Conservation (phyloP, 345 rosid species). For the Acer yangbiense region DNA sequence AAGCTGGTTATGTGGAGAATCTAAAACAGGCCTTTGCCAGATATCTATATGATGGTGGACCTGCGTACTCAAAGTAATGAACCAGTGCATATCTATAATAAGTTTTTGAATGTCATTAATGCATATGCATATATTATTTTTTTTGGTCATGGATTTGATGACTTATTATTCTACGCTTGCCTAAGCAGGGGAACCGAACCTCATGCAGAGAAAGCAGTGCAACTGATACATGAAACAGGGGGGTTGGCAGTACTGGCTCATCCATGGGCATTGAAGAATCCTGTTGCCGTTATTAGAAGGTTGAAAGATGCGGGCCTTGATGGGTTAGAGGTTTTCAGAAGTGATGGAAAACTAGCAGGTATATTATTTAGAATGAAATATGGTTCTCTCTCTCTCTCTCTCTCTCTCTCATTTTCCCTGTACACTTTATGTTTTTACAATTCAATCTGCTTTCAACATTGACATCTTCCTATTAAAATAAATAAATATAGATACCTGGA, state of each 20-base stretch:
- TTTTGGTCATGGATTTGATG: neutral
- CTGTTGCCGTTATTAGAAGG: constrained; percentile 55
- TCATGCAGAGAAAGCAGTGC: constrained; percentile 72
- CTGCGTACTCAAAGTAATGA: constrained; percentile 81
- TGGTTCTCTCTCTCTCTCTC: neutral
- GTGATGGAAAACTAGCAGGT: constrained; percentile 84
- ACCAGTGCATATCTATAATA: constrained; percentile 6
- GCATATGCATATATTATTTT: neutral
- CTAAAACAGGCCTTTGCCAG: constrained; percentile 82
- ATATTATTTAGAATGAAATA: constrained; percentile 16
- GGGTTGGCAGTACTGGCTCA: constrained; percentile 97
- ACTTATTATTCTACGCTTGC: constrained; percentile 10
- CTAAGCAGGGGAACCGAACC: constrained; percentile 84
- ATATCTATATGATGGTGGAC: constrained; percentile 90
- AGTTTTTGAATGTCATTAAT: constrained; percentile 3
- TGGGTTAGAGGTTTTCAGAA: constrained; percentile 88
- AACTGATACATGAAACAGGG: constrained; percentile 70
- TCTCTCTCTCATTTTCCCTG: neutral
- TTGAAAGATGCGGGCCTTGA: constrained; percentile 87
- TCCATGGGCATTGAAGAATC: constrained; percentile 94
- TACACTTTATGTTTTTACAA: neutral
- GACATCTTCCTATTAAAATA: neutral
- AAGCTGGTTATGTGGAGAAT: constrained; percentile 88
- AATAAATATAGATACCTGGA: neutral
- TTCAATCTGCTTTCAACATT: constrained; percentile 1